These are phyloP conservation scores for Diaporthe eres DNA, from an alignment of 2,329 filamentous ascomycete genomes.

Conservation along the genomic window DNA sequence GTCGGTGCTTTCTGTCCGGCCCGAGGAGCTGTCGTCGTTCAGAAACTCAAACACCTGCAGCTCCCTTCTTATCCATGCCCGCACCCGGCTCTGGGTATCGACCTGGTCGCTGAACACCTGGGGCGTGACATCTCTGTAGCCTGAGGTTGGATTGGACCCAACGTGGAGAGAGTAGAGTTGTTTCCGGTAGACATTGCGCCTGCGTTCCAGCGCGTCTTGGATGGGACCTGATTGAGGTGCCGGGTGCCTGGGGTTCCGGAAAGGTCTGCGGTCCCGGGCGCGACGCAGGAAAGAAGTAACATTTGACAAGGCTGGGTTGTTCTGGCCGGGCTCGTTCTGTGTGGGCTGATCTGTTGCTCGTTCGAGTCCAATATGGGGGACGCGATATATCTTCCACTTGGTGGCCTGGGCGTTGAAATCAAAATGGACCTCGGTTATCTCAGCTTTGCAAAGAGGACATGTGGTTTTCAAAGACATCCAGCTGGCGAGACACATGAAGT, in stretches of 20 bases:
- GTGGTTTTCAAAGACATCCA: constrained; percentile 82
- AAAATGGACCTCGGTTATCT: constrained; percentile 74
- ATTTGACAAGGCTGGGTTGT: constrained; percentile 6
- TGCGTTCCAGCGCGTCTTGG: constrained; percentile 61
- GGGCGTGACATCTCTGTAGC: constrained; percentile 81
- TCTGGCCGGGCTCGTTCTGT: constrained; percentile 35
- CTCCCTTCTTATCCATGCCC: constrained; percentile 87
- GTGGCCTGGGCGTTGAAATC: constrained; percentile 65
- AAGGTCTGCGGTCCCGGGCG: constrained; percentile 20
- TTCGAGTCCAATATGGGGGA: constrained; percentile 54
- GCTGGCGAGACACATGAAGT: constrained; percentile 85
- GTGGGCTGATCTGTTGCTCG: constrained; percentile 26
- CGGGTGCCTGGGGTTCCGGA: neutral
- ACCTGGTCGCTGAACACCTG: constrained; percentile 73
- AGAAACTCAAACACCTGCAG: constrained; percentile 87
- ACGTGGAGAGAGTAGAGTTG: constrained; percentile 84
- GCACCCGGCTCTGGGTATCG: constrained; percentile 80
- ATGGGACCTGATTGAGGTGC: neutral
- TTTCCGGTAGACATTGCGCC: constrained; percentile 80
- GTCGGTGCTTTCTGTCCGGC: constrained; percentile 34
- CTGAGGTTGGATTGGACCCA: constrained; percentile 83
- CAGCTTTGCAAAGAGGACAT: constrained; percentile 84
- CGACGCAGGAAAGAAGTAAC: constrained; percentile 19
- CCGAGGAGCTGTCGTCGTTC: constrained; percentile 48
- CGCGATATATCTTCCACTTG: constrained; percentile 70